Conservation (phyloP, 129 eudicot species). For the Glebionis coronaria region DNA sequence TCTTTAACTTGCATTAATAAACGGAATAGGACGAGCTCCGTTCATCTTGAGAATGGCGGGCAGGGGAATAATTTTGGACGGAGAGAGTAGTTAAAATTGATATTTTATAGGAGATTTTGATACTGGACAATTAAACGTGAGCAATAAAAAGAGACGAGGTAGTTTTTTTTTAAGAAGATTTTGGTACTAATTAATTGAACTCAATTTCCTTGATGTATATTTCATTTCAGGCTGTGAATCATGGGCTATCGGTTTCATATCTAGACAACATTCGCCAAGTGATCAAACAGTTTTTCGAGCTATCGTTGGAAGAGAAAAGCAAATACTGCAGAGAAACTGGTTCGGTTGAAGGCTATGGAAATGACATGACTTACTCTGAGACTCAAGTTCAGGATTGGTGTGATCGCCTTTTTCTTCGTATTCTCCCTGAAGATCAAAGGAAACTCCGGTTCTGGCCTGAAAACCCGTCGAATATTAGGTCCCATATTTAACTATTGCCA, state of each 20-base stretch:
- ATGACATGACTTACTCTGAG: slow-evolving; percentile 46
- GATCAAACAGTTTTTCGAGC: slow-evolving; percentile 50
- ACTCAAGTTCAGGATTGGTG: slow-evolving; percentile 73
- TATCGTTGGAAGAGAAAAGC: slow-evolving; percentile 60
- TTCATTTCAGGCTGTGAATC: slow-evolving; percentile 44
- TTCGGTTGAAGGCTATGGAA: slow-evolving; percentile 62
- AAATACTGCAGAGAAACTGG: slow-evolving; percentile 48
- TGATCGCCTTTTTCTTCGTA: slow-evolving; percentile 51
- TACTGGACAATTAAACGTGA: too few relatives aligned
- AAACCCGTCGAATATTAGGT: slow-evolving; percentile 52
- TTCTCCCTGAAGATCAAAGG: slow-evolving; percentile 43
- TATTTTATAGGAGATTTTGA: too few relatives aligned
- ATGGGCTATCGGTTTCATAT: slow-evolving; percentile 39
- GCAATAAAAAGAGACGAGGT: too few relatives aligned
- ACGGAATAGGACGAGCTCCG: too few relatives aligned
- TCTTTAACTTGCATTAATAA: too few relatives aligned
- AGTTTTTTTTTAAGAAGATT: too few relatives aligned
- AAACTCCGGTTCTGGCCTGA: slow-evolving; percentile 49
- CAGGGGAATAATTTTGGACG: too few relatives aligned
- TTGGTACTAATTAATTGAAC: not conserved
- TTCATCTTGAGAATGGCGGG: too few relatives aligned
- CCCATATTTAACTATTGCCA: not conserved
- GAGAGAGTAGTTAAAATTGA: too few relatives aligned
- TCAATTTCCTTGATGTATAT: not conserved
- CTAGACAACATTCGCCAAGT: slow-evolving; percentile 37